These are phyloP conservation scores for Nakaseomyces nivariensis DNA, from an alignment of 1,139 yeast genomes.

Conservation along the genomic window DNA sequence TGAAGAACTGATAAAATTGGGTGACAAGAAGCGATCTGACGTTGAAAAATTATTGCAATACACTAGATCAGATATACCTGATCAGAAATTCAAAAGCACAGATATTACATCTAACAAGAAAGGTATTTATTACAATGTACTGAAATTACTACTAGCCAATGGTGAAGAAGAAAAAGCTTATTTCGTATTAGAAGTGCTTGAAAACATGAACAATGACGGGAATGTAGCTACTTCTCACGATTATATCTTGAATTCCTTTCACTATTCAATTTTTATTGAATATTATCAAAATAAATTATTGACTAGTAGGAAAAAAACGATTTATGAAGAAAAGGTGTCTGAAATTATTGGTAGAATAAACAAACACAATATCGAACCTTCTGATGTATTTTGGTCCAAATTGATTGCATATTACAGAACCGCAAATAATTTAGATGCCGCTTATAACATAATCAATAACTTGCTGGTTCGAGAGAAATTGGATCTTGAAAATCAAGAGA, in stretches of 20 bases:
- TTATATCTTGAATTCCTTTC: slow-evolving; percentile 20
- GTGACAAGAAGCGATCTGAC: background rate
- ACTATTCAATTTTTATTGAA: slow-evolving; percentile 22
- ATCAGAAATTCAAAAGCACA: background rate
- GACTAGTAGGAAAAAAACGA: background rate
- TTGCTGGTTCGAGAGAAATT: slow-evolving; percentile 1
- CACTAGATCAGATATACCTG: slow-evolving; percentile 5
- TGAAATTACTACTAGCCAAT: slow-evolving; percentile 2
- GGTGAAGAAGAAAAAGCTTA: slow-evolving; percentile 15
- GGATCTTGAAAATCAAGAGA: background rate
- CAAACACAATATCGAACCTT: background rate
- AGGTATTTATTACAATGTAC: background rate
- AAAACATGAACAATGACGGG: slow-evolving; percentile 5
- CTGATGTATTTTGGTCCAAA: background rate
- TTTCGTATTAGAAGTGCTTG: slow-evolving; percentile 13
- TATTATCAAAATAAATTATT: slow-evolving; percentile 11
- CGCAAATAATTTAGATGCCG: slow-evolving; percentile 11
- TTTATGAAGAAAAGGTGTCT: slow-evolving; percentile 6
- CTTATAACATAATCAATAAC: slow-evolving; percentile 19
- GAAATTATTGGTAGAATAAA: slow-evolving; percentile 6
- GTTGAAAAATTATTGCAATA: background rate
- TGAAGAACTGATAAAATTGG: slow-evolving; percentile 4
- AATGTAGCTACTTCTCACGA: slow-evolving; percentile 1
- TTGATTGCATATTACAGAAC: background rate
- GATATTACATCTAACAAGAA: background rate